Conservation (phyloP, 83 land plant species). For the Thuja plicata region DNA sequence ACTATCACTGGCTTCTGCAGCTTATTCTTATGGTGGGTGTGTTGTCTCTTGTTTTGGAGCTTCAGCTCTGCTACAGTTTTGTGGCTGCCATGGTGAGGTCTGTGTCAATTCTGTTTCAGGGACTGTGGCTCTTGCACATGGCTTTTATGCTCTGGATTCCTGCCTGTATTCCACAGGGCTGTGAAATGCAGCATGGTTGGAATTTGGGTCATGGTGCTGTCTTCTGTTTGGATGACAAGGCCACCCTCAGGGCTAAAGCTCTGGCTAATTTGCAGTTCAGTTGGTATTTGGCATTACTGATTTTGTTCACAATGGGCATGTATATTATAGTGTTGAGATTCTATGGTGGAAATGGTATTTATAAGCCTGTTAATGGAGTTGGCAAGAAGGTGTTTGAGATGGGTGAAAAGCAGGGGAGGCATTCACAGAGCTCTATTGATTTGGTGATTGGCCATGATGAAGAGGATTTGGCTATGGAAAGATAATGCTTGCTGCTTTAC, state of each 20-base stretch:
- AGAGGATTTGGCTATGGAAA: no score
- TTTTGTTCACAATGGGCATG: slow-evolving; percentile 17
- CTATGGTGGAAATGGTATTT: not conserved
- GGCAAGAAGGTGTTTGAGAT: not conserved
- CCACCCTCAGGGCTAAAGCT: slow-evolving; percentile 50
- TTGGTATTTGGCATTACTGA: slow-evolving; percentile 55
- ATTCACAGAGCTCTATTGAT: not conserved
- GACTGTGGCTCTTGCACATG: slow-evolving; percentile 70
- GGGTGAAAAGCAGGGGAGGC: not conserved
- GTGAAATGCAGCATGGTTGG: slow-evolving; percentile 17
- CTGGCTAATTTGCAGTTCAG: slow-evolving; percentile 75
- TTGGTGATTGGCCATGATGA: not conserved
- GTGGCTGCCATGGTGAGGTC: slow-evolving; percentile 50
- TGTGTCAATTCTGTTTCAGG: slow-evolving; percentile 53
- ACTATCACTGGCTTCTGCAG: slow-evolving; percentile 86
- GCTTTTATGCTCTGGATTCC: slow-evolving; percentile 75
- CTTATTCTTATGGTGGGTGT: slow-evolving; percentile 48
- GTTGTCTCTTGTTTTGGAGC: slow-evolving; percentile 28
- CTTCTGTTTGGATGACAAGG: slow-evolving; percentile 28
- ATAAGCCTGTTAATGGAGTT: not conserved
- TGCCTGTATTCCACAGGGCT: slow-evolving; percentile 56
- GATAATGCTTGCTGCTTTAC: no score
- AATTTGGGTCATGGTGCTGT: slow-evolving; percentile 30
- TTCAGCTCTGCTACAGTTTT: slow-evolving; percentile 27
- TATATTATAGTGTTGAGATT: not conserved